These are phyloP conservation scores for Talaromyces funiculosus DNA, from an alignment of 2,329 filamentous ascomycete genomes.

Conservation along the genomic window DNA sequence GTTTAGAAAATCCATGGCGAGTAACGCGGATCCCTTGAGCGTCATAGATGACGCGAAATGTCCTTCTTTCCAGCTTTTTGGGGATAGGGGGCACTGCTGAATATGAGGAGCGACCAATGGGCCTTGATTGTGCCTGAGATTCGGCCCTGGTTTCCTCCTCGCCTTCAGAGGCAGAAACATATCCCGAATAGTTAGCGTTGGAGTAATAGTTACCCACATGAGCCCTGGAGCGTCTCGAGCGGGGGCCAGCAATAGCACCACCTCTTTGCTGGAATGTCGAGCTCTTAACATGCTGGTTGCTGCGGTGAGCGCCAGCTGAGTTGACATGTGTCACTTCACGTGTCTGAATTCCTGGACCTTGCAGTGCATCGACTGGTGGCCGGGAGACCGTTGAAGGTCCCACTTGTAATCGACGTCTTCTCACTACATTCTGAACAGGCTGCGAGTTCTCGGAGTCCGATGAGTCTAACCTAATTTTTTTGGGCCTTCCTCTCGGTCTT, in stretches of 20 bases:
- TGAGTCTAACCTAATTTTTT: not conserved
- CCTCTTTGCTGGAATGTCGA: not conserved
- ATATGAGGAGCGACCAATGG: not conserved
- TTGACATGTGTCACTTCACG: not conserved
- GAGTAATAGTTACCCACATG: slow-evolving; percentile 30
- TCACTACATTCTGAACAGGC: not conserved
- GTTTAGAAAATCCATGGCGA: slow-evolving; percentile 10
- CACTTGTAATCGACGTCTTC: not conserved
- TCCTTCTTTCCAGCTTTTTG: not conserved
- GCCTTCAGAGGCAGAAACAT: slow-evolving; percentile 6
- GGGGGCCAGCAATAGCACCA: slow-evolving; percentile 2
- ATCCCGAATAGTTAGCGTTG: slow-evolving; percentile 16
- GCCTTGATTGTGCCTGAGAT: not conserved
- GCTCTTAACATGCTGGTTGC: not conserved
- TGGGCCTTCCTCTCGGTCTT: not conserved
- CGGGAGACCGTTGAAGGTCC: not conserved
- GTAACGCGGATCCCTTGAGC: slow-evolving; percentile 16
- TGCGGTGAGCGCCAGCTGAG: not conserved
- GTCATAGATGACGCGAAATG: slow-evolving; percentile 16
- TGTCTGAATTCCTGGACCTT: not conserved
- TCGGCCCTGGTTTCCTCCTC: slow-evolving; percentile 1
- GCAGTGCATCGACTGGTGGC: not conserved
- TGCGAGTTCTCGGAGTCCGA: not conserved
- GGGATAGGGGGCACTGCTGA: not conserved
- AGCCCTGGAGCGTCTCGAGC: slow-evolving; percentile 24